These are phyloP conservation scores for Cladophialophora chaetospira DNA, from an alignment of 2,329 filamentous ascomycete genomes.

Conservation along the genomic window DNA sequence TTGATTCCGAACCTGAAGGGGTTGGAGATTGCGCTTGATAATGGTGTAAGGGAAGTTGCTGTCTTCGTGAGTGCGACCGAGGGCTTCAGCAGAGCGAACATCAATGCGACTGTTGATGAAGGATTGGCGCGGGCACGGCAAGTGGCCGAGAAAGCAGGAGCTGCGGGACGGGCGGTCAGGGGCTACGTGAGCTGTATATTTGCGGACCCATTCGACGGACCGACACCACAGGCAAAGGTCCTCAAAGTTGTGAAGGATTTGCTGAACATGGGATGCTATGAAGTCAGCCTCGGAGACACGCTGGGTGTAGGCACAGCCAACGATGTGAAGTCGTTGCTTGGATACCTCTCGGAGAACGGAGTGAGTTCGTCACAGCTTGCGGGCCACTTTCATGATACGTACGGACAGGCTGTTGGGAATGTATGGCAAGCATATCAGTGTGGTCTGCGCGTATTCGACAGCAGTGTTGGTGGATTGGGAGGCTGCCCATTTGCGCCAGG, in stretches of 20 bases:
- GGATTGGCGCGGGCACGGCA: conserved; percentile 39
- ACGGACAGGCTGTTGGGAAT: conserved; percentile 82
- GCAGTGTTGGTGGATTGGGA: conserved; percentile 76
- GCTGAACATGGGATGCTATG: conserved; percentile 84
- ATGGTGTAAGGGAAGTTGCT: conserved; percentile 42
- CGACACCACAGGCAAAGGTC: conserved; percentile 52
- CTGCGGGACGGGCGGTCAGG: conserved; percentile 38
- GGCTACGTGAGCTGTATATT: conserved; percentile 46
- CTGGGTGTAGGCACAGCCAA: conserved; percentile 77
- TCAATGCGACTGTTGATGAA: conserved; percentile 44
- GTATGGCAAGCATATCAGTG: conserved; percentile 74
- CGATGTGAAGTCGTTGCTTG: conserved; percentile 38
- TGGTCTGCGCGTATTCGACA: conserved; percentile 77
- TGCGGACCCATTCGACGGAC: conserved; percentile 53
- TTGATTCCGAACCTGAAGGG: conserved; percentile 47
- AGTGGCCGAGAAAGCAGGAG: conserved; percentile 38
- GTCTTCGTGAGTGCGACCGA: conserved; percentile 48
- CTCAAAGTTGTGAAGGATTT: conserved; percentile 59
- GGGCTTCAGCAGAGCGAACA: conserved; percentile 47
- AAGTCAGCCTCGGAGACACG: conserved; percentile 87
- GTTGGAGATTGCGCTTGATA: conserved; percentile 58
- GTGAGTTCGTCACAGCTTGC: conserved; percentile 71
- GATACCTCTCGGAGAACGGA: conserved; percentile 46
- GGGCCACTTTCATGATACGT: conserved; percentile 88
- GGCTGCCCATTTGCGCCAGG: conserved; percentile 85